Percentiles rank a stretch among this genome's conserved stretches.
Evolutionary conservation across 2,329 filamentous ascomycete genomes (phyloP).

Genomic region (Neofusicoccum sp.): DNA sequence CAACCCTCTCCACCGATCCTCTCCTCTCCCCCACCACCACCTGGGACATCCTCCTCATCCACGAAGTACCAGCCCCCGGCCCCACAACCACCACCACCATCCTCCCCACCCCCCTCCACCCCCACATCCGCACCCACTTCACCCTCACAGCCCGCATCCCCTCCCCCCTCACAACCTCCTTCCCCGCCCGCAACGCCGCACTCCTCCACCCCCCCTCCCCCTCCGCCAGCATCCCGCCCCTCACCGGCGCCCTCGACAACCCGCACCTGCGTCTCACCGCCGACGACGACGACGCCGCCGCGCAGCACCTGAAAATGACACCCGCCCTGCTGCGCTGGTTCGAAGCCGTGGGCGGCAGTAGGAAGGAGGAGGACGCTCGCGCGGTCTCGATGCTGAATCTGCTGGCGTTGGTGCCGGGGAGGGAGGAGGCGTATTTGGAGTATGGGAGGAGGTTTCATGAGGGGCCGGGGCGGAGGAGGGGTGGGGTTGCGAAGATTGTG

Average conservation of each 20-base stretch:
- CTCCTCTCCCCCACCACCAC: conserved; percentile 36
- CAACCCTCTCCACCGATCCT: conserved; percentile 42
- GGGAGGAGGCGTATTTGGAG: conserved; percentile 57
- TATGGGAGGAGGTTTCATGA: conserved; percentile 59
- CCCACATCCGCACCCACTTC: conserved; percentile 28
- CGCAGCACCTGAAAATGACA: conserved; percentile 59
- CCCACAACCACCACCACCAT: conserved; percentile 30
- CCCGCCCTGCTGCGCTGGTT: conserved; percentile 57
- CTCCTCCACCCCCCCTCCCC: conserved; percentile 41
- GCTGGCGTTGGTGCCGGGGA: conserved; percentile 57
- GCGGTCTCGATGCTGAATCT: conserved; percentile 67
- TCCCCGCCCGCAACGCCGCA: conserved; percentile 39
- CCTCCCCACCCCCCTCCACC: conserved; percentile 22
- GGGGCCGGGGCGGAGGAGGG: conserved; percentile 54
- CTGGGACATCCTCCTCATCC: conserved; percentile 55
- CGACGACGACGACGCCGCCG: conserved; percentile 27
- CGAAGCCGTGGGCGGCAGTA: conserved; percentile 30
- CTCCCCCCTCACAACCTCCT: conserved; percentile 42
- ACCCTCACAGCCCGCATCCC: conserved; percentile 48
- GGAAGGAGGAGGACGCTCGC: conserved; percentile 32
- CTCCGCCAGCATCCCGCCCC: conserved; percentile 40
- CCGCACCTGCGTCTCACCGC: too few relatives aligned
- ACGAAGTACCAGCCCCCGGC: too few relatives aligned
- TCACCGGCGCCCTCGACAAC: conserved; percentile 35
- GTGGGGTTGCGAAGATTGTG: conserved; percentile 64